Conservation (phyloP, 2,329 filamentous ascomycete species). For the Cladorrhinum sp. region DNA sequence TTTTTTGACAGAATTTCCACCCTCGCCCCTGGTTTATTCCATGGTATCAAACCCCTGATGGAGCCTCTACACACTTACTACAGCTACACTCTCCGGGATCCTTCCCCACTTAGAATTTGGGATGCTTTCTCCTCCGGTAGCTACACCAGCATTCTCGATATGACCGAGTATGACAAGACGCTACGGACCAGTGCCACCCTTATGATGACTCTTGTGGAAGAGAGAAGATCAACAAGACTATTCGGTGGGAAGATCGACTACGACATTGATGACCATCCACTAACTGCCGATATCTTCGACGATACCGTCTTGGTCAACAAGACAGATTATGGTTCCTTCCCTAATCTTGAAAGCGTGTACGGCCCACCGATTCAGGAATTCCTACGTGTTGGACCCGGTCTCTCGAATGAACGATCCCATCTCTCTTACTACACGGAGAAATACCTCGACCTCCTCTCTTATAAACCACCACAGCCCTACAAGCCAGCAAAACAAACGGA, state of each 20-base stretch:
- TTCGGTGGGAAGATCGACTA: constrained; percentile 39
- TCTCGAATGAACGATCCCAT: constrained; percentile 49
- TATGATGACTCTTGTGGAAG: constrained; percentile 52
- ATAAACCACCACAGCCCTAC: constrained; percentile 49
- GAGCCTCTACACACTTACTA: constrained; percentile 48
- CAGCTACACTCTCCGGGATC: constrained; percentile 38
- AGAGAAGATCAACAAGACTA: constrained; percentile 44
- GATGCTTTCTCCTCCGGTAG: constrained; percentile 50
- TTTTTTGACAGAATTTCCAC: constrained; percentile 56
- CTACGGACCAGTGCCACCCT: constrained; percentile 51
- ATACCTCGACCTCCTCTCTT: constrained; percentile 49
- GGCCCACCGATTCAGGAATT: constrained; percentile 41
- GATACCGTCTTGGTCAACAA: constrained; percentile 40
- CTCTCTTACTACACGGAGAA: constrained; percentile 48
- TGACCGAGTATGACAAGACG: constrained; percentile 43
- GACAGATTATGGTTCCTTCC: constrained; percentile 53
- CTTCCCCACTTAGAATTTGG: constrained; percentile 41
- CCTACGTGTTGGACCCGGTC: constrained; percentile 49
- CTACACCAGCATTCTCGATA: constrained; percentile 49
- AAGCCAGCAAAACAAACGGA: constrained; percentile 43
- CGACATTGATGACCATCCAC: constrained; percentile 41
- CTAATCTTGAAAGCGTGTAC: constrained; percentile 42
- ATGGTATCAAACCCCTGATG: constrained; percentile 37
- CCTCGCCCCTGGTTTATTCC: constrained; percentile 45
- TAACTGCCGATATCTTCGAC: constrained; percentile 45